Conservation (phyloP, 1,139 yeast species). For the Geotrichum phurueaensis region DNA sequence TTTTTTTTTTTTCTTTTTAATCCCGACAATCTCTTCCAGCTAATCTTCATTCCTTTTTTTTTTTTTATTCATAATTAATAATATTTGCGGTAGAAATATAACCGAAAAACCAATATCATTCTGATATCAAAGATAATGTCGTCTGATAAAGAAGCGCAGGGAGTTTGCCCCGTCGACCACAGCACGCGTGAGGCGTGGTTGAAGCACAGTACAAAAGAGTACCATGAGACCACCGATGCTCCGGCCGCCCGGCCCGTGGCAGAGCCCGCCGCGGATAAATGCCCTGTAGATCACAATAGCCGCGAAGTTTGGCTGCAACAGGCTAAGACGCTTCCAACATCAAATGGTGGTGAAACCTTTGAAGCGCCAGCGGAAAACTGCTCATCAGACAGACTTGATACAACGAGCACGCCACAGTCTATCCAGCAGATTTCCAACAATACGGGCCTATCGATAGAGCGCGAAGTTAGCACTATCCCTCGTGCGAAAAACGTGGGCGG, state of each 20-base stretch:
- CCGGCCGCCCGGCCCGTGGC: neutral
- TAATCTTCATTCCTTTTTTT: neutral
- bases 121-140: neutral
- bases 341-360: conserved; percentile 20
- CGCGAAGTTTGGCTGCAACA: conserved; percentile 54
- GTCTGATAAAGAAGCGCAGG: conserved; percentile 4
- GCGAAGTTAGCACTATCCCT: conserved; percentile 82
- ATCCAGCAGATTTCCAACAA: conserved; percentile 37
- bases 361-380: conserved; percentile 22
- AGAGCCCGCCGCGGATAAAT: conserved; percentile 21
- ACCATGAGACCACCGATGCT: conserved; percentile 4
- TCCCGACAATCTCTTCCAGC: neutral
- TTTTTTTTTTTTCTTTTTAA: neutral
- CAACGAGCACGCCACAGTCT: conserved; percentile 23
- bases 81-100: neutral
- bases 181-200: conserved; percentile 20
- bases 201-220: conserved; percentile 2
- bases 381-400: conserved; percentile 31
- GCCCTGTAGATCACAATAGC: conserved; percentile 35
- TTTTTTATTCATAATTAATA: neutral
- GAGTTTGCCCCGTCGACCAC: conserved; percentile 20
- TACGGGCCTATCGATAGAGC: conserved; percentile 39
- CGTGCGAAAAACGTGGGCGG: conserved; percentile 50
- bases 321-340: conserved; percentile 12
- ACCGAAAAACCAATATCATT: neutral